These are phyloP conservation scores for Phylloporus scabripes DNA, from an alignment of 768 basidiomycete species.

Conservation along the genomic window DNA sequence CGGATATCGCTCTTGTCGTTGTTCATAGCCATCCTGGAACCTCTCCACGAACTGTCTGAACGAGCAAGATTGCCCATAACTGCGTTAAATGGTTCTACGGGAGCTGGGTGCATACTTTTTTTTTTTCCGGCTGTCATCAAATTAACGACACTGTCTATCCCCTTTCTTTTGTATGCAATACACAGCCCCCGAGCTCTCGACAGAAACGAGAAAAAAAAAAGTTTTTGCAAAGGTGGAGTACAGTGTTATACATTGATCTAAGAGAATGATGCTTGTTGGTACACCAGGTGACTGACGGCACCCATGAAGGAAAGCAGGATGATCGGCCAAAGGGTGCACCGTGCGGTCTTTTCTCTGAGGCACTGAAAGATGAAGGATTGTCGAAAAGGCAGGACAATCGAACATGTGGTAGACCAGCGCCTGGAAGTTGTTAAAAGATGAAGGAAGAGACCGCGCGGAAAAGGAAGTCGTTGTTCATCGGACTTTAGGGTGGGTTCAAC, in stretches of 20 bases:
- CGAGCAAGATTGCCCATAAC: too few relatives aligned
- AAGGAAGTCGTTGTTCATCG: background rate
- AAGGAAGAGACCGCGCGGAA: slow-evolving; percentile 2
- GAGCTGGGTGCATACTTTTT: too few relatives aligned
- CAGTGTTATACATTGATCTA: background rate
- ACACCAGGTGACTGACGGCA: slow-evolving; percentile 59
- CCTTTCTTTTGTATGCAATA: too few relatives aligned
- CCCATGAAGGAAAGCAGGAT: slow-evolving; percentile 40
- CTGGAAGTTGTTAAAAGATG: slow-evolving; percentile 69
- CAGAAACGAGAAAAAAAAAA: too few relatives aligned
- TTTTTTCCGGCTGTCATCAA: too few relatives aligned
- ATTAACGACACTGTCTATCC: too few relatives aligned
- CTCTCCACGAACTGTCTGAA: too few relatives aligned
- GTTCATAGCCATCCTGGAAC: too few relatives aligned
- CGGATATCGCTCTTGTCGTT: too few relatives aligned
- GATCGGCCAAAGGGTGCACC: slow-evolving; percentile 59
- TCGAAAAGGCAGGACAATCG: slow-evolving; percentile 34
- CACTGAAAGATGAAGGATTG: slow-evolving; percentile 48
- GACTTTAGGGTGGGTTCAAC: slow-evolving; percentile 52
- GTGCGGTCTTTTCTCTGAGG: slow-evolving; percentile 47
- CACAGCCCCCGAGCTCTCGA: too few relatives aligned
- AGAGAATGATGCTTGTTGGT: slow-evolving; percentile 33
- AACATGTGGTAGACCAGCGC: slow-evolving; percentile 53
- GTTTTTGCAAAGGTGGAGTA: background rate
- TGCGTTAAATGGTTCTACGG: too few relatives aligned